A percentile compares a stretch with the other conserved stretches of the same genome.
Evolutionary conservation across 306 rosid species (phyloP).

Genomic region (Dryas octopetala): DNA sequence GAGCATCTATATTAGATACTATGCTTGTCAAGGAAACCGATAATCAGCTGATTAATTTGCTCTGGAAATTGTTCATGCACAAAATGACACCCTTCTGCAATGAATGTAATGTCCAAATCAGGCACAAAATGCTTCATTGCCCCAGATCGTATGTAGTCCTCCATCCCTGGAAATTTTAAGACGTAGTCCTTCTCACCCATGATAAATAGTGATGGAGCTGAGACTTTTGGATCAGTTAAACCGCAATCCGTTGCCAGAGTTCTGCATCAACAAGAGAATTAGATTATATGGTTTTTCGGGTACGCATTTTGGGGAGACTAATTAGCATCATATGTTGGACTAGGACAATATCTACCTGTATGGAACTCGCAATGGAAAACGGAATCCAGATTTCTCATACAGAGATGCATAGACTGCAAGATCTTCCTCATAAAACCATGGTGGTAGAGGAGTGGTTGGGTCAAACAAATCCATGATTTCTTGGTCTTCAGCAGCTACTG

Average conservation of each 20-base stretch:
- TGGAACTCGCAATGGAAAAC: constrained; percentile 59
- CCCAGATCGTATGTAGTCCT: constrained; percentile 47
- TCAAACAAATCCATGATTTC: constrained; percentile 66
- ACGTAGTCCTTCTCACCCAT: constrained; percentile 54
- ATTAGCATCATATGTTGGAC: no score
- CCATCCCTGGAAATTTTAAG: constrained; percentile 43
- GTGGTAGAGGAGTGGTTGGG: constrained; percentile 52
- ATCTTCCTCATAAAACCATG: constrained; percentile 63
- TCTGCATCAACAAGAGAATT: constrained; percentile 17
- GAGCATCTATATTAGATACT: constrained; percentile 24
- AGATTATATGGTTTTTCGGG: neutral
- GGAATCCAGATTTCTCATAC: constrained; percentile 58
- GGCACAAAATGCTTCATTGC: constrained; percentile 51
- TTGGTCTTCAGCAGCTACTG: constrained; percentile 45
- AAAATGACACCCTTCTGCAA: constrained; percentile 63
- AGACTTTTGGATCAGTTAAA: constrained; percentile 44
- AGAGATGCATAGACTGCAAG: constrained; percentile 43
- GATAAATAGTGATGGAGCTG: constrained; percentile 39
- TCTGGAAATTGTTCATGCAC: constrained; percentile 57
- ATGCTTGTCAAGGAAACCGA: constrained; percentile 49
- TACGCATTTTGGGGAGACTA: neutral
- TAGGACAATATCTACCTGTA: constrained; percentile 36
- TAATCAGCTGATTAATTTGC: constrained; percentile 49
- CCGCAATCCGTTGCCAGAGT: constrained; percentile 38
- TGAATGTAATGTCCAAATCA: constrained; percentile 36